Base-by-base conservation (phyloP, 345 rosid species). In the Eucalyptus pauciflora region DNA sequence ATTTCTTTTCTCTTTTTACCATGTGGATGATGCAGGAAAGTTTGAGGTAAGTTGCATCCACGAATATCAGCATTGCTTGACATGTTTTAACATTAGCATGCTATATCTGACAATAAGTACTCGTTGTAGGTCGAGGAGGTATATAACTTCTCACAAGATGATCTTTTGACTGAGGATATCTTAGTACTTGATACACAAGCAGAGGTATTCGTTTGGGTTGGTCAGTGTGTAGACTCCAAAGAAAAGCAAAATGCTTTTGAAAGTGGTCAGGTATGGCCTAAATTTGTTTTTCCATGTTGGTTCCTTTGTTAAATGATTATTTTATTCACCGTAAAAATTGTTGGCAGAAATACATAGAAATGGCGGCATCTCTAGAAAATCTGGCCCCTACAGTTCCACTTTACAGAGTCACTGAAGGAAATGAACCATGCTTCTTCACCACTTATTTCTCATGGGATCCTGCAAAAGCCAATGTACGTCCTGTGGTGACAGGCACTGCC, bases 201-300 rank as follows among this genome's bases (percentile, higher is more conserved):
- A 67, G 99, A 98, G 91, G 98, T 97, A 85, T 98, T 97, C 93
- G 96, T 97, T 90, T 98, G 99, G 99, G 95, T 97, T 92, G 99
- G 99, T 81, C 98, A 96, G 86, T 95, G 92, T 25, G 97, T 93
- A 54, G 99, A 96, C 85, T 45, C 97, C 86, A 96, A 95, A 92
- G 97, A 96, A 90, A 96, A 97, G 93, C 96, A 95, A 91, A 94
- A 86, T 92, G 99, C 96, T 90, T 96, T 97, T 91, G 99, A 95
- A 87, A 93, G 95, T 94, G 99, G 97, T 90, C 98, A 94, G 97
- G 99, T 97, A 94, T 56, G 81, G n/a, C 86, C 89, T 88, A 20
- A 85, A 92, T 48, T 43, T 41, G 45, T 87, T 25, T 54, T 76
- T n/a, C 22, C 15, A 33, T 83, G 89, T 86, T 86, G 22, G 7